Conservation (phyloP, 2,329 filamentous ascomycete genomes). For the Phaeosphaeria sp. region DNA sequence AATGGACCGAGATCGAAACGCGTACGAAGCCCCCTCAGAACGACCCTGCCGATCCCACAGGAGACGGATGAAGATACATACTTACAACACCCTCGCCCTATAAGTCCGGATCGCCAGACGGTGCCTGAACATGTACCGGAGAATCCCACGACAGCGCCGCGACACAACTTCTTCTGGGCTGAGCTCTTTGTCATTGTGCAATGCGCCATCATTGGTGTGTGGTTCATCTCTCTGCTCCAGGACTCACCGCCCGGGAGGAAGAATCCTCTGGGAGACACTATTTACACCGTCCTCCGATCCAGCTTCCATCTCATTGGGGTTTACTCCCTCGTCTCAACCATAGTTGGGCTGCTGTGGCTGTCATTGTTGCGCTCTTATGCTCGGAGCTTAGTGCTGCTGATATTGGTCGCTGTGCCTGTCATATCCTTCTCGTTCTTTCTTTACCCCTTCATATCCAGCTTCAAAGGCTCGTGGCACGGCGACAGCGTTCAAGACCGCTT, state of each 20-base stretch:
- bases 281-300: slow-evolving; percentile 85
- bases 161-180: slow-evolving; percentile 90
- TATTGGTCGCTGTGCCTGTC: slow-evolving; percentile 83
- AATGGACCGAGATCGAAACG: slow-evolving; percentile 51
- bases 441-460: slow-evolving; percentile 90
- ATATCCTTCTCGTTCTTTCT: slow-evolving; percentile 88
- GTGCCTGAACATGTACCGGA: slow-evolving; percentile 64
- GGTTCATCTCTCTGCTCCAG: slow-evolving; percentile 87
- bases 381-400: slow-evolving; percentile 78
- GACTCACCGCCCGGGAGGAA: slow-evolving; percentile 74
- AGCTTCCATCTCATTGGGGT: slow-evolving; percentile 90
- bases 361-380: slow-evolving; percentile 87
- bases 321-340: slow-evolving; percentile 87
- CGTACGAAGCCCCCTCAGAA: slow-evolving; percentile 51
- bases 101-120: slow-evolving; percentile 60
- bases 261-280: slow-evolving; percentile 83
- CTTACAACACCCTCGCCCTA: slow-evolving; percentile 50
- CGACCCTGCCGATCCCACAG: slow-evolving; percentile 50
- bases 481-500: slow-evolving; percentile 80
- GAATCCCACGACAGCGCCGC: slow-evolving; percentile 48
- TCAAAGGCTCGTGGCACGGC: slow-evolving; percentile 77
- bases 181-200: slow-evolving; percentile 87
- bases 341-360: slow-evolving; percentile 90
- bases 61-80: slow-evolving; percentile 61
- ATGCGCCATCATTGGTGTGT: slow-evolving; percentile 84